Conservation (phyloP, 1,139 yeast genomes). For the Candida glucosophila region DNA sequence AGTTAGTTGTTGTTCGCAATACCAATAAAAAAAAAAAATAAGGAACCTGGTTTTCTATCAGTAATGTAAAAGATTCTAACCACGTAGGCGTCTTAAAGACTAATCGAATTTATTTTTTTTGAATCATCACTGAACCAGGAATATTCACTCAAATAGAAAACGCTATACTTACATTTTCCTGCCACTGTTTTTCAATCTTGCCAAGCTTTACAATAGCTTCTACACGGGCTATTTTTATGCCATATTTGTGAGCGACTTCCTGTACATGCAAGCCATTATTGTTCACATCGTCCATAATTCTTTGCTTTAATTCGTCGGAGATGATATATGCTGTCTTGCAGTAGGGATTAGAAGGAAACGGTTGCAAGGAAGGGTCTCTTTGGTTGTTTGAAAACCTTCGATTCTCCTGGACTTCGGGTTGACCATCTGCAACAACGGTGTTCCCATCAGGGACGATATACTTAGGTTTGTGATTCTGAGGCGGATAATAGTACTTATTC, state of each 20-base stretch:
- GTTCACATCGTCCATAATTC: conserved; percentile 50
- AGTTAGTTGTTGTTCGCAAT: conserved; percentile 21
- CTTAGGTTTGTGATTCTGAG: conserved; percentile 65
- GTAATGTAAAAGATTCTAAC: conserved; percentile 33
- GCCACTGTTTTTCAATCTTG: conserved; percentile 55
- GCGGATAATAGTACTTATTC: conserved; percentile 70
- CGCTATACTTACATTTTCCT: conserved; percentile 46
- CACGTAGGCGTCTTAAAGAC: conserved; percentile 70
- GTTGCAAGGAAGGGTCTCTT: conserved; percentile 41
- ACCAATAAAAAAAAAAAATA: neutral
- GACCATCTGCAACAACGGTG: conserved; percentile 17
- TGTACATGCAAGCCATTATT: conserved; percentile 51
- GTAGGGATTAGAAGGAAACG: conserved; percentile 70
- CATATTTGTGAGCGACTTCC: conserved; percentile 71
- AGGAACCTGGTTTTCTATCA: conserved; percentile 2
- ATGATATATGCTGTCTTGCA: conserved; percentile 62
- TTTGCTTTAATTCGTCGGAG: conserved; percentile 47
- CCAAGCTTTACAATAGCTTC: conserved; percentile 74
- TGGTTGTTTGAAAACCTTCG: conserved; percentile 10
- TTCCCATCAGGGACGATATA: conserved; percentile 59
- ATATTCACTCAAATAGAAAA: conserved; percentile 1
- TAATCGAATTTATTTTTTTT: conserved; percentile 48
- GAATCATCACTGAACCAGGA: conserved; percentile 33
- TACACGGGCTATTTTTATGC: conserved; percentile 74
- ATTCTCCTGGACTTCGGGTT: conserved; percentile 6